These are phyloP conservation scores for Aspergillus caelatus DNA, from an alignment of 2,329 filamentous ascomycete species.

Conservation along the genomic window DNA sequence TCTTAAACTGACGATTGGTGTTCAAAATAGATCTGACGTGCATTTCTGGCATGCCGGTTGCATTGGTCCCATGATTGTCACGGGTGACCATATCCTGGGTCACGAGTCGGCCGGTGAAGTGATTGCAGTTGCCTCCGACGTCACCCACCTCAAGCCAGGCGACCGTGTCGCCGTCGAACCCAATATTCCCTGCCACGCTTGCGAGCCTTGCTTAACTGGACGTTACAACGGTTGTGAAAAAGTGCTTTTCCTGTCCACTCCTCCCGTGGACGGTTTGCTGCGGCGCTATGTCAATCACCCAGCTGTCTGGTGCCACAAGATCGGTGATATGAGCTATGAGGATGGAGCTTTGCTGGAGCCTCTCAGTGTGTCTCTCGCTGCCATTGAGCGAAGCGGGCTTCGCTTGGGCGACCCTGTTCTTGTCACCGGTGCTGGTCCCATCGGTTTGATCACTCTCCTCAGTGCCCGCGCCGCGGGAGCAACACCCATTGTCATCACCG, in stretches of 20 bases:
- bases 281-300: slow-evolving; percentile 94
- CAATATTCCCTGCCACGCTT: slow-evolving; percentile 87
- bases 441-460: slow-evolving; percentile 84
- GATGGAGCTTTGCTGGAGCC: slow-evolving; percentile 90
- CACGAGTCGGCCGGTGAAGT: slow-evolving; percentile 84
- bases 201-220: slow-evolving; percentile 87
- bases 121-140: slow-evolving; percentile 73
- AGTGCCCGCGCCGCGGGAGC: slow-evolving; percentile 86
- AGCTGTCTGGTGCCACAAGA: slow-evolving; percentile 94
- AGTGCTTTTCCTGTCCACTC: slow-evolving; percentile 86
- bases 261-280: slow-evolving; percentile 82
- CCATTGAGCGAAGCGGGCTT: slow-evolving; percentile 79
- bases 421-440: slow-evolving; percentile 90
- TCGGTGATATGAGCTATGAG: slow-evolving; percentile 88
- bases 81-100: slow-evolving; percentile 84
- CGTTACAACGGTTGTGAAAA: slow-evolving; percentile 93
- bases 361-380: slow-evolving; percentile 83
- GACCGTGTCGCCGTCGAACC: slow-evolving; percentile 94
- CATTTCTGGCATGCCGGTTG: slow-evolving; percentile 97
- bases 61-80: slow-evolving; percentile 95
- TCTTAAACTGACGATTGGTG: slow-evolving; percentile 13
- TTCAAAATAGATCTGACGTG: slow-evolving; percentile 72
- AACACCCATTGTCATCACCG: slow-evolving; percentile 88
- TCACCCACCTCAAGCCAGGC: slow-evolving; percentile 75
- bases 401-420: slow-evolving; percentile 83